Evolutionary conservation across 1,284 basidiomycete genomes (phyloP), one percentile per base, ranked within the genome.

Genomic region (Fomitopsis pinicola): DNA sequence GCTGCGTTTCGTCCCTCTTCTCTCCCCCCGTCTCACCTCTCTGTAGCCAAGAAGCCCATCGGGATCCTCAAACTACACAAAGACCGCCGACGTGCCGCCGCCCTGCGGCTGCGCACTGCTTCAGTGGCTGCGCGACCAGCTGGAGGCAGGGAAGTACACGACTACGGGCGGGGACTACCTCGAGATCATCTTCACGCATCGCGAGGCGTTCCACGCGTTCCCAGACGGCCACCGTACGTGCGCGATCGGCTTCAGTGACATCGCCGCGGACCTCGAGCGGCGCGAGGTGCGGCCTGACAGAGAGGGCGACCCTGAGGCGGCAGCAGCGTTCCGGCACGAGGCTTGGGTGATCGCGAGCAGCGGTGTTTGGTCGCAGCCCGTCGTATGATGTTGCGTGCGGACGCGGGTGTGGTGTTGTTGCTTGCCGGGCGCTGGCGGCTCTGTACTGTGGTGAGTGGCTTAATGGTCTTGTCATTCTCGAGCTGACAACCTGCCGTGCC

Each of bases 131-230:
- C 82, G 72, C 68, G 74, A 22, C 62, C 77, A 80, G 62, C 75
- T 77, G 57, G 82, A 82, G 66, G 72, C 85, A 65, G 82, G 82
- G 63, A 72, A 67, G 45, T 84, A 78, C 69, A 72, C 75, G 67
- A 89, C 86, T 59, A 87, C 86, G 58, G 79, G 80, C 75, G 88
- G 87, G 66, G 87, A 82, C 62, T 91, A 89, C 70, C 81, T 91
- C 73, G 89, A 91, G 68, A 78, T 82, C 57, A 85, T 91, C 66
- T 88, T 89, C 73, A 84, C 84, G 2, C 89, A 91, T 74, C 87
- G 89, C 69, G 83, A 87, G 70, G 81, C 87, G 44, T 77, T 87
- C 63, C 76, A 73, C 63, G 81, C 85, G 9, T 85, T 77, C 68
- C 89, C 88, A 33, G 75, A 76, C 56, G 84, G 76, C 8, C 88